A percentile compares a stretch with the other conserved stretches of the same genome.
These are phyloP conservation scores for Coniochaeta sp. DNA, from an alignment of 2,329 filamentous ascomycete genomes.

Conservation along the genomic window DNA sequence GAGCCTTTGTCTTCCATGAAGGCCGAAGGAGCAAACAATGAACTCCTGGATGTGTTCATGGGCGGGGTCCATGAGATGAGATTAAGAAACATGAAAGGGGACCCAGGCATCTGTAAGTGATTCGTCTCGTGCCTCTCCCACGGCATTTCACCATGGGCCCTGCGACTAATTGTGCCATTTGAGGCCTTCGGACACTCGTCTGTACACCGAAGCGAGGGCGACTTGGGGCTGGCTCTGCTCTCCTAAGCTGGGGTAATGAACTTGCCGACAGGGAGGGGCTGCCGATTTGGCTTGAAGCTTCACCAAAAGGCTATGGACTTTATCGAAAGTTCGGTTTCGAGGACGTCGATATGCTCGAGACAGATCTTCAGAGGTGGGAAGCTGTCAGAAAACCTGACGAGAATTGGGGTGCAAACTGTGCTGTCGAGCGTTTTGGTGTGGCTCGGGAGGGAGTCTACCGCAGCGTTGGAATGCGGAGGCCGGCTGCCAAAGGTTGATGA, in stretches of 20 bases:
- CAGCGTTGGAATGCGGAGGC: slow-evolving; percentile 19
- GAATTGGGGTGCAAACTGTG: slow-evolving; percentile 19
- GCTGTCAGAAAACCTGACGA: slow-evolving; percentile 7
- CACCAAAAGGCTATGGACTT: slow-evolving; percentile 18
- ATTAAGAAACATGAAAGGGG: slow-evolving; percentile 14
- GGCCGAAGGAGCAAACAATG: slow-evolving; percentile 14
- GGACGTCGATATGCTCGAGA: slow-evolving; percentile 17
- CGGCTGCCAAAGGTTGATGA: slow-evolving; percentile 2
- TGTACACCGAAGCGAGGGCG: slow-evolving; percentile 14
- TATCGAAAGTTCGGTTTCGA: slow-evolving; percentile 20
- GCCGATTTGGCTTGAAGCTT: slow-evolving; percentile 19
- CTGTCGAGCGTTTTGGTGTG: slow-evolving; percentile 13
- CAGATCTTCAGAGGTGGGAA: slow-evolving; percentile 14
- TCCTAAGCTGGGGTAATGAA: slow-evolving; percentile 18
- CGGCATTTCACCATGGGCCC: too few species aligned
- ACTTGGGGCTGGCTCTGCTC: slow-evolving; percentile 19
- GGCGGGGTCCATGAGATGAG: slow-evolving; percentile 14
- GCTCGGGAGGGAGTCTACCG: slow-evolving; percentile 14
- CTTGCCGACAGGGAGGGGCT: slow-evolving; percentile 19
- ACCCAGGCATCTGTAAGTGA: slow-evolving; percentile 12
- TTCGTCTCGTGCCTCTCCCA: background rate
- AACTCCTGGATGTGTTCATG: slow-evolving; percentile 17
- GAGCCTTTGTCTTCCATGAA: slow-evolving; percentile 10
- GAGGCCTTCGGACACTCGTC: slow-evolving; percentile 18
- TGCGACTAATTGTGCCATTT: background rate